phyloP scores from a whole-genome alignment of 352 stramenopile species.

The Phytophthora chlamydospora region DNA sequence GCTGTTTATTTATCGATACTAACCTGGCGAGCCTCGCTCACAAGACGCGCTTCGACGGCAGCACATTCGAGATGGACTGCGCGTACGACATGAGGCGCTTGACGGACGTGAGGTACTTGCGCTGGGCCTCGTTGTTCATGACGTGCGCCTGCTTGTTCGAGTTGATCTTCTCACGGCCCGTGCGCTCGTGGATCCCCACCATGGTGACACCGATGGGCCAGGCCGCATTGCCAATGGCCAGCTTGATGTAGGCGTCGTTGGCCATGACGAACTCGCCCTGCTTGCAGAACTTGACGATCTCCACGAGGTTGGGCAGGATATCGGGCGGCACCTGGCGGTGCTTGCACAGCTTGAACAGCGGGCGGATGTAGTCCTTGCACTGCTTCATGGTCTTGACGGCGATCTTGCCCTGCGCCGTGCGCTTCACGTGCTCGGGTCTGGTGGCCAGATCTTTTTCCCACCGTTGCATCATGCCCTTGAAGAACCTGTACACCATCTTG shows the following conservation, averaged over 20 bases:
- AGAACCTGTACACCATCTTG: constrained; percentile 91
- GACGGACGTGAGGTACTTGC: constrained; percentile 99
- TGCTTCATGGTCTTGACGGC: constrained; percentile 98
- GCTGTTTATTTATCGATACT: constrained; percentile 4
- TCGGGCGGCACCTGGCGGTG: constrained; percentile 86
- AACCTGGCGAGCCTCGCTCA: constrained; percentile 20
- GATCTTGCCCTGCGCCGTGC: constrained; percentile 91
- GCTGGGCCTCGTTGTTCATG: constrained; percentile 99
- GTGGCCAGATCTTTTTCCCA: constrained; percentile 94
- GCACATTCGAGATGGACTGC: constrained; percentile 88
- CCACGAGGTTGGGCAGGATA: constrained; percentile 88
- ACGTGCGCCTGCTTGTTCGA: constrained; percentile 98
- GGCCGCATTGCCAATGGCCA: constrained; percentile 97
- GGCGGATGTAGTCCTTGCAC: constrained; percentile 99
- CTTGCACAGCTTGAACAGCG: constrained; percentile 98
- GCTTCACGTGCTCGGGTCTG: constrained; percentile 90
- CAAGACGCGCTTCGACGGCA: constrained; percentile 88
- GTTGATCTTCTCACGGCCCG: constrained; percentile 95
- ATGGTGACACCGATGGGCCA: constrained; percentile 99
- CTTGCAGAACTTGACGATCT: constrained; percentile 96
- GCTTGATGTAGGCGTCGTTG: constrained; percentile 98
- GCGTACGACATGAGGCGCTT: constrained; percentile 98
- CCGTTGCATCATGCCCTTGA: constrained; percentile 92
- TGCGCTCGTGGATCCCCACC: constrained; percentile 98
- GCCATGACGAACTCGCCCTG: constrained; percentile 94